Base-by-base conservation (phyloP, 2,329 filamentous ascomycete genomes). In the Onygena corvina region DNA sequence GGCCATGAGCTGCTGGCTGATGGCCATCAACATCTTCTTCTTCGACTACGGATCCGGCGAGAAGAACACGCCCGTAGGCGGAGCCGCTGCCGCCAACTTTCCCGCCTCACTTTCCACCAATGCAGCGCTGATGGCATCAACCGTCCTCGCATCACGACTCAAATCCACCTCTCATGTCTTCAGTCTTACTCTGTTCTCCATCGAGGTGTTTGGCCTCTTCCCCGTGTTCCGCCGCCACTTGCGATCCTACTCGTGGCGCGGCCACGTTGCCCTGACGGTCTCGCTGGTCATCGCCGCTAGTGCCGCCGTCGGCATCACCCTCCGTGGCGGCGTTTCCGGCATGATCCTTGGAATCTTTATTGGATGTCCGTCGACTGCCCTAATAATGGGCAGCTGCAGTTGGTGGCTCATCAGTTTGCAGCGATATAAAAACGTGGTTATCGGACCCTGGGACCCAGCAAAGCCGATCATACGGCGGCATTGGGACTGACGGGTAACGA, bases 371-470 rank as follows among this genome's bases (percentile, higher is more conserved):
- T 72, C 87, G 18, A 83, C 84, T 0, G 79, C 81, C 3, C 64
- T 94, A 48, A 81, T 81, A 1, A 94, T 95, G 80, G 92, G 90
- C 1, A 83, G 88, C 9, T 95, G 89, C 64, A 94, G 87, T 63
- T 96, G 89, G 90, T 96, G 92, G 89, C 70, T 98, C 54, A 96
- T 98, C 61, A 86, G 88, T 6, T 67, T 98, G 65, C 92, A 98
- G 68, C 90, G 94, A 70, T 98, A 96, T 69, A 98, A 98, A 73
- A 96, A 96, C 64, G 92, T 96, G 68, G 95, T 98, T 57, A 86
- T 89, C 61, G 92, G 92, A 36, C 92, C 92, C 1, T 98, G 92
- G 92, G 92, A 98, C 69, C 89, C 90, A 16, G 92, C 92, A 4
- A 76, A 89, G 62, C 92, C 92, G 7, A 64, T 72, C 42, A 64